Conservation (phyloP, 495 filamentous ascomycete genomes). For the Copromyces sp. region DNA sequence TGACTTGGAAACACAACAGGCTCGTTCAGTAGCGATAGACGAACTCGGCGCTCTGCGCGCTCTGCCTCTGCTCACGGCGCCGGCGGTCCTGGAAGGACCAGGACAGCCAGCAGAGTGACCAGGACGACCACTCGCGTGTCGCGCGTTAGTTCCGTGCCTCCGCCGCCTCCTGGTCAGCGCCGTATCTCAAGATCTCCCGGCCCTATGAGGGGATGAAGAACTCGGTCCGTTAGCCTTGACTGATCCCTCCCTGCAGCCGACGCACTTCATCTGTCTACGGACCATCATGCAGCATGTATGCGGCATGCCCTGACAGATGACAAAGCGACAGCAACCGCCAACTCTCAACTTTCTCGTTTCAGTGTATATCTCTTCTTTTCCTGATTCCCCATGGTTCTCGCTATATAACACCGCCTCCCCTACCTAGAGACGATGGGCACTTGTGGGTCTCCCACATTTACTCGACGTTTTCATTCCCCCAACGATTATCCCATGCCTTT, state of each 20-base stretch:
- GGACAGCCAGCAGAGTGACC: conserved; percentile 17
- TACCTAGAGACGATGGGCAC: neutral
- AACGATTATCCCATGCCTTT: neutral
- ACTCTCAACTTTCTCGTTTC: conserved; percentile 2
- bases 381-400: neutral
- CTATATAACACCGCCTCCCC: neutral
- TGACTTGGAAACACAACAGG: conserved; percentile 20
- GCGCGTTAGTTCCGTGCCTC: conserved; percentile 5
- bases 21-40: conserved; percentile 27
- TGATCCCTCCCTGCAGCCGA: neutral
- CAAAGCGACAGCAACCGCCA: neutral
- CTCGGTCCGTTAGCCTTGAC: neutral
- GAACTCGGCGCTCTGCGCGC: conserved; percentile 18
- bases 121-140: conserved; percentile 24
- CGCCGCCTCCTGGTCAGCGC: conserved; percentile 9
- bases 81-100: conserved; percentile 5
- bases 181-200: conserved; percentile 7
- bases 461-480: neutral
- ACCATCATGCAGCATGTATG: neutral
- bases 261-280: neutral
- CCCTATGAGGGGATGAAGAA: conserved; percentile 5
- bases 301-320: neutral
- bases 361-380: conserved; percentile 5
- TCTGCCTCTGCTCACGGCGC: neutral
- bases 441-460: neutral